A percentile compares a stretch with the other conserved stretches of the same genome.
phyloP scores from a whole-genome alignment of 805 yeast species.

The Metahyphopichia silvanorum region DNA sequence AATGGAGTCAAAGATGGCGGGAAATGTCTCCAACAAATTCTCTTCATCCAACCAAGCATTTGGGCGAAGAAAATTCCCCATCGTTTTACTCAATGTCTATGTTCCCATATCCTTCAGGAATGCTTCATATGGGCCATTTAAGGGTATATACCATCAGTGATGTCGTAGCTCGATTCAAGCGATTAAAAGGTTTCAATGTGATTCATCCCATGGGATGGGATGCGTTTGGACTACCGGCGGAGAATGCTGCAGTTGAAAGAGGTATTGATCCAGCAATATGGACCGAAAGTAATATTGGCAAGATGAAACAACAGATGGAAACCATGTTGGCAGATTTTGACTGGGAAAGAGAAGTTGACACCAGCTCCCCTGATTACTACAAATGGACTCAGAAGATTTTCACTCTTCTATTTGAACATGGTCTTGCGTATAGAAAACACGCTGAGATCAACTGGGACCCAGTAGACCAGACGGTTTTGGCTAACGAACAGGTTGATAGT shows the following conservation, averaged over 20 bases:
- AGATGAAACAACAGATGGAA: conserved; percentile 82
- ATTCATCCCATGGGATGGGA: conserved; percentile 99
- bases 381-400: conserved; percentile 91
- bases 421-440: conserved; percentile 78
- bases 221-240: conserved; percentile 98
- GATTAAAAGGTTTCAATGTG: conserved; percentile 73
- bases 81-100: conserved; percentile 68
- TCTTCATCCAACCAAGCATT: conserved; percentile 32
- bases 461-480: conserved; percentile 88
- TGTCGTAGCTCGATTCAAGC: conserved; percentile 70
- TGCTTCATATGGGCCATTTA: conserved; percentile 89
- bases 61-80: conserved; percentile 16
- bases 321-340: conserved; percentile 83
- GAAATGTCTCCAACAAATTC: conserved; percentile 27
- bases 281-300: conserved; percentile 77
- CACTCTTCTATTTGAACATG: conserved; percentile 64
- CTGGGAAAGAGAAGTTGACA: conserved; percentile 88
- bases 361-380: conserved; percentile 85
- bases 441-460: conserved; percentile 99
- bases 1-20: conserved; percentile 52
- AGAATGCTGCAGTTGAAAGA: conserved; percentile 93
- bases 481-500: conserved; percentile 91
- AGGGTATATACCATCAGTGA: conserved; percentile 92
- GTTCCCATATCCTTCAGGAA: conserved; percentile 98
- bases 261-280: conserved; percentile 74